Percentiles rank a stretch among this genome's conserved stretches.
phyloP scores from a whole-genome alignment of 352 stramenopile genomes.

The Phytopythium kandeliae region DNA sequence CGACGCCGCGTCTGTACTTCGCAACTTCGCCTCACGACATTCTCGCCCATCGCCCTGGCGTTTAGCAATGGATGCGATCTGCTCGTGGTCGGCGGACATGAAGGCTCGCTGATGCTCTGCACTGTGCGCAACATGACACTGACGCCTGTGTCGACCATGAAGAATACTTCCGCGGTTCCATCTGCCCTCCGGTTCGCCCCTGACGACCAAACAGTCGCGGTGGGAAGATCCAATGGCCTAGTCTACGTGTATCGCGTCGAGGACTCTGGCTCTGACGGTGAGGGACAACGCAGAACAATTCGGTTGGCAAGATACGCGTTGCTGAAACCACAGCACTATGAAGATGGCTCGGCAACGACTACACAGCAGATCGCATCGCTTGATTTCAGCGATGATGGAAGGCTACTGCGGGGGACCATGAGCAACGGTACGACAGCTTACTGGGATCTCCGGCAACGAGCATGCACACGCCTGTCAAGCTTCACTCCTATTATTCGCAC shows the following conservation, averaged over 20 bases:
- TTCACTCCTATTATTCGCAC: constrained; percentile 32
- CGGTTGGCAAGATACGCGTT: constrained; percentile 48
- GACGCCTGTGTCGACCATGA: constrained; percentile 40
- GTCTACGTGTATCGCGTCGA: constrained; percentile 72
- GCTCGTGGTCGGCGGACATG: constrained; percentile 44
- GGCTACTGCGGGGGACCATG: constrained; percentile 56
- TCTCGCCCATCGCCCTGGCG: constrained; percentile 19
- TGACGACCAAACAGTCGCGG: constrained; percentile 35
- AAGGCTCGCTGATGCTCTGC: constrained; percentile 51
- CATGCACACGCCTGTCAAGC: constrained; percentile 38
- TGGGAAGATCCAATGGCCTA: constrained; percentile 51
- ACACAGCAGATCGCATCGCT: constrained; percentile 21
- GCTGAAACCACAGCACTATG: constrained; percentile 34
- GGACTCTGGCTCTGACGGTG: background rate
- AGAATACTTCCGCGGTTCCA: constrained; percentile 48
- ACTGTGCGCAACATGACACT: constrained; percentile 16
- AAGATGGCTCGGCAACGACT: constrained; percentile 10
- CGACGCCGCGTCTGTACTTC: constrained; percentile 18
- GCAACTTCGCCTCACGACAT: constrained; percentile 5
- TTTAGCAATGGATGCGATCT: constrained; percentile 46
- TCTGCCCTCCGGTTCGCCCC: constrained; percentile 43
- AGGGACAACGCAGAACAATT: background rate
- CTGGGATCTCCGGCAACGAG: constrained; percentile 52
- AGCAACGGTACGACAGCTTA: constrained; percentile 26
- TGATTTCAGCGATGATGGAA: constrained; percentile 63